A percentile compares a stretch with the other conserved stretches of the same genome.
phyloP scores from a whole-genome alignment of 768 basidiomycete species.

The Mycena belliarum region DNA sequence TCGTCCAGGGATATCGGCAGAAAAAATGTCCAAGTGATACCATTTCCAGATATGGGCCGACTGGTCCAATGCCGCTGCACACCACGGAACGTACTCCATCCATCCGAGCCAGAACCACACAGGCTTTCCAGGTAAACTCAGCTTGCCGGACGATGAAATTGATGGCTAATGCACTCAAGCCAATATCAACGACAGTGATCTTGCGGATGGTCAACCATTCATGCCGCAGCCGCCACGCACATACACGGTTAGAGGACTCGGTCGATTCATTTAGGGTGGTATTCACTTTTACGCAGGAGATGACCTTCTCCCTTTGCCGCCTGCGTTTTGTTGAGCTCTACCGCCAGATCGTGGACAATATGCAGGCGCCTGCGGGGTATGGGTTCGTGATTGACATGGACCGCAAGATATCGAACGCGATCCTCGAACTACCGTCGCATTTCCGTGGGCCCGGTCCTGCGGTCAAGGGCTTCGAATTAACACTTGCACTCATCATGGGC shows the following conservation, averaged over 20 bases:
- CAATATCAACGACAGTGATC: conserved; percentile 28
- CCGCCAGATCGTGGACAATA: conserved; percentile 27
- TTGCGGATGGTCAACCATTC: conserved; percentile 21
- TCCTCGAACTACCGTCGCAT: conserved; percentile 19
- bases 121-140: conserved; percentile 18
- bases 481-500: conserved; percentile 29
- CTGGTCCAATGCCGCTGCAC: conserved; percentile 30
- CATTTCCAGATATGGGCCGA: conserved; percentile 28
- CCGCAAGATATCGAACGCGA: conserved; percentile 20
- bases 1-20: neutral
- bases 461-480: conserved; percentile 24
- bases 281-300: conserved; percentile 18
- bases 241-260: conserved; percentile 22
- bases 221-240: conserved; percentile 19
- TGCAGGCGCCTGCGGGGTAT: conserved; percentile 27
- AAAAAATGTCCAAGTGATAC: neutral
- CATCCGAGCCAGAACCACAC: conserved; percentile 32
- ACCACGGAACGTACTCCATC: conserved; percentile 28
- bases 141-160: neutral
- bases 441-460: conserved; percentile 11
- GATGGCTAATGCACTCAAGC: neutral
- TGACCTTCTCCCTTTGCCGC: conserved; percentile 27
- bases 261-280: neutral
- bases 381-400: conserved; percentile 26
- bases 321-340: conserved; percentile 26